Percentiles rank a stretch among this genome's conserved stretches.
These are phyloP conservation scores for Solanum tarapatanum DNA, from an alignment of 257 asterid genomes.

Conservation along the genomic window DNA sequence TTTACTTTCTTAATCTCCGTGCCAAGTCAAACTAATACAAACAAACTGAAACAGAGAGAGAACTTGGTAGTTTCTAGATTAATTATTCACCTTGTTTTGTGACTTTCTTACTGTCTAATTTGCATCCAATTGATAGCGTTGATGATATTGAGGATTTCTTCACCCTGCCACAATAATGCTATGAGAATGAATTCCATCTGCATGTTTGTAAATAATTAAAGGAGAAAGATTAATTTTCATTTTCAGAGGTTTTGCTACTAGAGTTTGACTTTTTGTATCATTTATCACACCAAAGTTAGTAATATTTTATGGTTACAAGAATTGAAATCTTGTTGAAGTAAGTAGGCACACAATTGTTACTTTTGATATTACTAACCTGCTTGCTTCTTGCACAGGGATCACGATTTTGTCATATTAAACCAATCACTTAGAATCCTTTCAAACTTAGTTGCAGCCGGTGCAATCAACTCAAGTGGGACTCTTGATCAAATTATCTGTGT, in stretches of 20 bases:
- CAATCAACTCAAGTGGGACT: conserved; percentile 54
- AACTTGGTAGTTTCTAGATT: neutral
- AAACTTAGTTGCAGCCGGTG: conserved; percentile 74
- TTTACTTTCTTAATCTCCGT: neutral
- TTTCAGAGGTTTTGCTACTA: neutral
- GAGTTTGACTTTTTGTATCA: neutral
- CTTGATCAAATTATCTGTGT: conserved; percentile 55
- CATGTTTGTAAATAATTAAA: neutral
- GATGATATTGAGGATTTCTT: neutral
- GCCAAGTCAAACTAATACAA: neutral
- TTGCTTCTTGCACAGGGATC: conserved; percentile 42
- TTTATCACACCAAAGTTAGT: neutral
- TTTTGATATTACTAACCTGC: neutral
- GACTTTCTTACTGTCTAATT: neutral
- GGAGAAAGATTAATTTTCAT: neutral
- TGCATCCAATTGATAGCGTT: neutral
- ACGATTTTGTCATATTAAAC: conserved; percentile 43
- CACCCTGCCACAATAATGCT: neutral
- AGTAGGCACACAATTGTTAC: neutral
- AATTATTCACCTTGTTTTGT: neutral
- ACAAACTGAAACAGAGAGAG: neutral
- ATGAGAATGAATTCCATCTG: neutral
- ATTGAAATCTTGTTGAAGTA: neutral
- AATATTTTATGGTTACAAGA: neutral
- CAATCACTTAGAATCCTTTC: conserved; percentile 81